A percentile compares a stretch with the other conserved stretches of the same genome.
Evolutionary conservation across 2,329 filamentous ascomycete species (phyloP).

Genomic region (Aureobasidium melanogenum): DNA sequence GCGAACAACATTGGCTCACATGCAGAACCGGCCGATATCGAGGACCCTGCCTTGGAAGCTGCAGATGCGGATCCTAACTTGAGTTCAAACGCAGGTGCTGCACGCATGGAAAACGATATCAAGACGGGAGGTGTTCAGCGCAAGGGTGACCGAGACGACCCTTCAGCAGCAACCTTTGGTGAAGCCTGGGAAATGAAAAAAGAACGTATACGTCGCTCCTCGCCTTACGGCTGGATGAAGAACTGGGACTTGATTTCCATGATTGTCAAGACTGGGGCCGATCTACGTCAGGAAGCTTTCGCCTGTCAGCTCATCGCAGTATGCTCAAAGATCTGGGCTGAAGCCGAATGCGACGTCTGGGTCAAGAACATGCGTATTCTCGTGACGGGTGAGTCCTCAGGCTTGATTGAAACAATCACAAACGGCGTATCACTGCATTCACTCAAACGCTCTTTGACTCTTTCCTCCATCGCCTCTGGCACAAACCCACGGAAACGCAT

Average conservation of each 20-base stretch:
- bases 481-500: conserved; percentile 66
- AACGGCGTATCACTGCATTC: conserved; percentile 83
- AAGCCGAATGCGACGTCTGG: conserved; percentile 70
- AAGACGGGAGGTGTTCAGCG: conserved; percentile 77
- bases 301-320: conserved; percentile 77
- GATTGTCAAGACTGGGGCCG: conserved; percentile 78
- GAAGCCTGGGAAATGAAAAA: conserved; percentile 80
- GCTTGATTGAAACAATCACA: conserved; percentile 79
- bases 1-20: conserved; percentile 47
- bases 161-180: conserved; percentile 76
- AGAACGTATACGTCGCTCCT: conserved; percentile 73
- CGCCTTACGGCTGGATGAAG: conserved; percentile 81
- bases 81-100: conserved; percentile 65
- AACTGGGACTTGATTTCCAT: conserved; percentile 84
- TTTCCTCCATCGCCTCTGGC: conserved; percentile 63
- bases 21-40: conserved; percentile 44
- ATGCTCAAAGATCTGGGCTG: conserved; percentile 73
- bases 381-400: conserved; percentile 75
- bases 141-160: conserved; percentile 75
- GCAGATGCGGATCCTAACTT: conserved; percentile 36
- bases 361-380: conserved; percentile 81
- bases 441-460: conserved; percentile 70
- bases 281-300: conserved; percentile 77
- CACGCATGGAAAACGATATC: conserved; percentile 82
- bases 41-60: conserved; percentile 35